A percentile compares a stretch with the other conserved stretches of the same genome.
Conservation (phyloP, 2,329 filamentous ascomycete species). For the Claviceps monticola region DNA sequence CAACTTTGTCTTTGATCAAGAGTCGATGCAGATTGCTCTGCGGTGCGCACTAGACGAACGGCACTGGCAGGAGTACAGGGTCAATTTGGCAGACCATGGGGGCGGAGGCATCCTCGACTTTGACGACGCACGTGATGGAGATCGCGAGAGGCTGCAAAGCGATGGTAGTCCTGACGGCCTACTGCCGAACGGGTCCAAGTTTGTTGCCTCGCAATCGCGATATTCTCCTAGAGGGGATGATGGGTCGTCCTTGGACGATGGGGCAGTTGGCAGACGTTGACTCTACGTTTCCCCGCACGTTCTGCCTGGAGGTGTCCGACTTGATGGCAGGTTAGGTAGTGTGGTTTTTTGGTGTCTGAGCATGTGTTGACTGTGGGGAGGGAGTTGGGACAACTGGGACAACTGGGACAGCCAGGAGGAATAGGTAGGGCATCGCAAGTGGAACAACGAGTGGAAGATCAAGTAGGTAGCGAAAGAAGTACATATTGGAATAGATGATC, state of each 20-base stretch:
- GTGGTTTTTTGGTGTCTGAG: not conserved
- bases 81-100: slow-evolving; percentile 19
- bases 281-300: slow-evolving; percentile 9
- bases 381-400: not conserved
- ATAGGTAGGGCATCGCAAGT: no score
- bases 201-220: slow-evolving; percentile 17
- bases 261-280: slow-evolving; percentile 10
- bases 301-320: slow-evolving; percentile 4
- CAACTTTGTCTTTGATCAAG: slow-evolving; percentile 30
- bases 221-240: slow-evolving; percentile 28
- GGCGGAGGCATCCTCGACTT: slow-evolving; percentile 28
- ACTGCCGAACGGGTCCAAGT: slow-evolving; percentile 17
- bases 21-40: slow-evolving; percentile 28
- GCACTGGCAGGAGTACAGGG: slow-evolving; percentile 17
- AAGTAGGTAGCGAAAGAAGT: no score
- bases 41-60: slow-evolving; percentile 25
- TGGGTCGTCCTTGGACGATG: slow-evolving; percentile 20
- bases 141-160: slow-evolving; percentile 14
- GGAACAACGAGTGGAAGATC: no score
- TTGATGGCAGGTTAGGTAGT: not conserved
- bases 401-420: no score
- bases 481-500: no score
- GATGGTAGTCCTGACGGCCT: slow-evolving; percentile 26
- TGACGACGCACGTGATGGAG: slow-evolving; percentile 22
- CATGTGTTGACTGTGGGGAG: not conserved